These are phyloP conservation scores for Aphanomyces euteiches DNA, from an alignment of 352 stramenopile species.

Conservation along the genomic window DNA sequence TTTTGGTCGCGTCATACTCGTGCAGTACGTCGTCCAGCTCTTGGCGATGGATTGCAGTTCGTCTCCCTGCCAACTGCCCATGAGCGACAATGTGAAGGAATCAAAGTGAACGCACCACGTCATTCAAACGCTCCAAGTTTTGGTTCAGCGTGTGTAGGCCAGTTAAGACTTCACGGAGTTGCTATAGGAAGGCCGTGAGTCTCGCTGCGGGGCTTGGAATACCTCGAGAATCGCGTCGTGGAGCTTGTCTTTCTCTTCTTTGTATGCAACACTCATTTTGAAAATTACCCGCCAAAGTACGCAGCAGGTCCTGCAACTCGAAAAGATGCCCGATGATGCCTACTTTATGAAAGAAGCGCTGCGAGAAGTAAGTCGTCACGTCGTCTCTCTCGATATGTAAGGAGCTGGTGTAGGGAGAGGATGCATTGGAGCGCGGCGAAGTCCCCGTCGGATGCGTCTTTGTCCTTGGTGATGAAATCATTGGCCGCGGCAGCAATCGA, in stretches of 20 bases:
- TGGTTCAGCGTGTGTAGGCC: conserved; percentile 27
- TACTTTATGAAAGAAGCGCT: conserved; percentile 73
- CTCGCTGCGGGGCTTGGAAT: not conserved
- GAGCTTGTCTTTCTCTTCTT: conserved; percentile 26
- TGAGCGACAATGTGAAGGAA: not conserved
- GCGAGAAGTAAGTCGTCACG: conserved; percentile 41
- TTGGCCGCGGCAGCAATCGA: conserved; percentile 76
- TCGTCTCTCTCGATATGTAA: not conserved
- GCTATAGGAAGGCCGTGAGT: not conserved
- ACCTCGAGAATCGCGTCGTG: conserved; percentile 27
- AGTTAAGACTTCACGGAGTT: conserved; percentile 22
- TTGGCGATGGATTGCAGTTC: conserved; percentile 22
- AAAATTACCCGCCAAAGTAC: conserved; percentile 17
- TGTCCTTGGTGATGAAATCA: conserved; percentile 60
- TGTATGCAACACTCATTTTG: conserved; percentile 27
- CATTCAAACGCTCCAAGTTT: conserved; percentile 29
- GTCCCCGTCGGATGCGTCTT: conserved; percentile 92
- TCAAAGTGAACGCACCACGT: conserved; percentile 21
- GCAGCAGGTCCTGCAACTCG: not conserved
- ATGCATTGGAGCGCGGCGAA: conserved; percentile 70
- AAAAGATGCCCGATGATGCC: not conserved
- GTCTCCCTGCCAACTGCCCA: conserved; percentile 4
- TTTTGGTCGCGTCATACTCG: conserved; percentile 1
- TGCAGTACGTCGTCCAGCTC: conserved; percentile 25
- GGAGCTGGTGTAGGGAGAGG: conserved; percentile 51